Percentiles rank a stretch among this genome's conserved stretches.
Evolutionary conservation across 371 early-diverging fungal species (phyloP).

Genomic region (Umbelopsis sp.): DNA sequence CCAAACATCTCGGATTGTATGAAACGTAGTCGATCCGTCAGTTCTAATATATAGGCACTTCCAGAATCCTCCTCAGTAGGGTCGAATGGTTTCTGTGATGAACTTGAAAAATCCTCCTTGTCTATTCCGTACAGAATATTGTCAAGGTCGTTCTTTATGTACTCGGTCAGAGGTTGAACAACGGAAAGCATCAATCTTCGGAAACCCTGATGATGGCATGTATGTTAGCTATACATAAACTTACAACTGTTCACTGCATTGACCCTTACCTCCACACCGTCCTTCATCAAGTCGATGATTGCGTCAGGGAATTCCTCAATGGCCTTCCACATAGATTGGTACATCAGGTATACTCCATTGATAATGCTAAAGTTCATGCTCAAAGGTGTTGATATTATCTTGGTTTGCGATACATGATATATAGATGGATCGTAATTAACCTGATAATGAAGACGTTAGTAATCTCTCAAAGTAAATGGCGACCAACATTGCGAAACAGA

Average conservation of each 20-base stretch:
- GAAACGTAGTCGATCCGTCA: constrained; percentile 59
- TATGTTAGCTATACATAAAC: not conserved
- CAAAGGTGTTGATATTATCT: constrained; percentile 33
- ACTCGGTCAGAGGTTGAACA: constrained; percentile 50
- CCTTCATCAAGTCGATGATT: constrained; percentile 46
- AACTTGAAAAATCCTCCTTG: constrained; percentile 61
- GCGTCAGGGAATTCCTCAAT: constrained; percentile 58
- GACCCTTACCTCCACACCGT: constrained; percentile 49
- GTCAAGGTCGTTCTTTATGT: constrained; percentile 57
- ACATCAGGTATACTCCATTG: constrained; percentile 58
- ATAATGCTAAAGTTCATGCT: constrained; percentile 64
- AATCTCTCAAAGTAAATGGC: no score
- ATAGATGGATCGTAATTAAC: constrained; percentile 36
- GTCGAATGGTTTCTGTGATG: constrained; percentile 26
- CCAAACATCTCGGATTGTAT: constrained; percentile 57
- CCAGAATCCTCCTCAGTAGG: constrained; percentile 27
- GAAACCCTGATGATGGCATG: constrained; percentile 47
- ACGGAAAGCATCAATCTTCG: constrained; percentile 55
- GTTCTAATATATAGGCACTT: constrained; percentile 59
- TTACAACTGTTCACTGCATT: not conserved
- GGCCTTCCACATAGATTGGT: constrained; percentile 61
- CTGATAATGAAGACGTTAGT: constrained; percentile 27
- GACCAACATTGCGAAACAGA: constrained; percentile 21
- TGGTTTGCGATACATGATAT: constrained; percentile 43
- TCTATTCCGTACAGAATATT: constrained; percentile 61